Evolutionary conservation across 345 rosid species (phyloP), one percentile per base, ranked within the genome.

Genomic region (Brassica carinata): DNA sequence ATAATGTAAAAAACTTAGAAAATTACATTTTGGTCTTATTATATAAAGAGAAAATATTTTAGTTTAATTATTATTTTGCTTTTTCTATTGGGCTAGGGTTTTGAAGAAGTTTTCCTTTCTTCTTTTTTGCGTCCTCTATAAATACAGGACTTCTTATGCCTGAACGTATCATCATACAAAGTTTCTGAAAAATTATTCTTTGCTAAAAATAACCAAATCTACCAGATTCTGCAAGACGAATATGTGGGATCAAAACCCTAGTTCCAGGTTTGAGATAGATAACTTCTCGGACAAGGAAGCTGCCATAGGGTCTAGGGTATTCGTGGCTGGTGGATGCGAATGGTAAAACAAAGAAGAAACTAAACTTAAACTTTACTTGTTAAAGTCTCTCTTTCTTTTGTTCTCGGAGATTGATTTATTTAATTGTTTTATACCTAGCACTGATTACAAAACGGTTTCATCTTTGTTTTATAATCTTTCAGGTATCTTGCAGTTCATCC

Each of bases 281-380:
- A 51, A 71, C 40, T 77, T 71, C 57, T 77, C 81, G 2, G 8
- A 63, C 9, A 71, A 34, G 55, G 5, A 63, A 34, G 14, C 0
- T 71, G 13, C 0, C 17, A 9, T 77, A 23, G 1, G 0, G 1
- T 77, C 76, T 53, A 11, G n/a, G 0, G 9, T 1, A 19, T 77
- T 63, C 71, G 40, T 7, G 27, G 5, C 57, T 11, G 71, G 57
- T 8, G 64, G 71, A 71, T 77, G 57, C 30, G 40, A 77, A 63
- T 77, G 81, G 81, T 77, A 77, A 69, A 48, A 7, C 26, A 9
- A 10, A 11, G 51, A 43, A 43, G 13, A 43, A 40, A 14, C 58
- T 8, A 4, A 68, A 17, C 51, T 66, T 17, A 66, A 48, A 5
- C 3, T 4, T 40, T 9, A 2, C 64, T 73, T 73, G 17, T 64